Evolutionary conservation across 2,329 filamentous ascomycete genomes (phyloP).

Genomic region (Aotearoamyces nothofagi): DNA sequence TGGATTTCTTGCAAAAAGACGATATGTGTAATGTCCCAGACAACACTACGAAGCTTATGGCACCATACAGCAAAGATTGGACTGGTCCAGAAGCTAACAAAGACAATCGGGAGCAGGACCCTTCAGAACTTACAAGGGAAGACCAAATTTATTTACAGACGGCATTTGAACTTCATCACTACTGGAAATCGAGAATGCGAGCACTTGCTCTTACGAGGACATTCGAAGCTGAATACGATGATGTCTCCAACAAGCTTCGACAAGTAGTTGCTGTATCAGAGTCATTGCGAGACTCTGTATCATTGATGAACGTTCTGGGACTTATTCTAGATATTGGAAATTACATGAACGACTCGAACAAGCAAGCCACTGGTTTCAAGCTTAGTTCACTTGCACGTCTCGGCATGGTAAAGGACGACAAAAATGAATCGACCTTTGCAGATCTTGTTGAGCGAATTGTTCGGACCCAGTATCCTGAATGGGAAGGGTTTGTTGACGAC

Average conservation of each 20-base stretch:
- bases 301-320: constrained; percentile 89
- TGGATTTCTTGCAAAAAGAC: constrained; percentile 91
- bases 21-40: constrained; percentile 88
- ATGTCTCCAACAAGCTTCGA: constrained; percentile 71
- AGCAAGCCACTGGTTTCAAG: constrained; percentile 96
- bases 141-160: constrained; percentile 93
- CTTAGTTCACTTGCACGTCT: constrained; percentile 82
- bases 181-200: constrained; percentile 97
- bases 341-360: constrained; percentile 99
- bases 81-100: constrained; percentile 71
- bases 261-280: constrained; percentile 82
- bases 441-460: constrained; percentile 95
- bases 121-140: constrained; percentile 74
- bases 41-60: constrained; percentile 80
- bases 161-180: constrained; percentile 87
- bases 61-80: constrained; percentile 93
- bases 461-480: constrained; percentile 89
- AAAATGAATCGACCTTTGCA: constrained; percentile 92
- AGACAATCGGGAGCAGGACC: constrained; percentile 72
- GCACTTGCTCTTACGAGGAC: constrained; percentile 72
- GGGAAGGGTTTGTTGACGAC: constrained; percentile 78
- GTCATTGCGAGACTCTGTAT: constrained; percentile 77
- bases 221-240: constrained; percentile 81
- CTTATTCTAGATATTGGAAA: constrained; percentile 97
- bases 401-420: constrained; percentile 97